Conservation (phyloP, 2,329 filamentous ascomycete genomes). For the Tolypocladium paradoxum region DNA sequence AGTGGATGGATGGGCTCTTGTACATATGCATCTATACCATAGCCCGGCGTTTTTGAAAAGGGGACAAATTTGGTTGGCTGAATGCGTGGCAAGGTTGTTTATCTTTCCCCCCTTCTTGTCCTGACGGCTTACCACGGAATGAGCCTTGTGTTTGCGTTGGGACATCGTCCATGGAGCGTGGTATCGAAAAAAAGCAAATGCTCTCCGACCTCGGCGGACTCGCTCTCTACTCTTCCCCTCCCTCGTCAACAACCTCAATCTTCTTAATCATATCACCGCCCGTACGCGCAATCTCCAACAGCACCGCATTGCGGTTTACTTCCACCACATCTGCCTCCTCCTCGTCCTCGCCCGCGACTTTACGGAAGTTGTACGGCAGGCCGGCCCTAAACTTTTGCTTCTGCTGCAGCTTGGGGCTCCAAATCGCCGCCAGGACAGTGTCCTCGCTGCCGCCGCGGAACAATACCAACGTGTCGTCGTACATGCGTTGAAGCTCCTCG, state of each 20-base stretch:
- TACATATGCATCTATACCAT: conserved; percentile 27
- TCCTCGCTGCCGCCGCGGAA: conserved; percentile 62
- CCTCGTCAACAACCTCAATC: conserved; percentile 39
- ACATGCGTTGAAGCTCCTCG: conserved; percentile 55
- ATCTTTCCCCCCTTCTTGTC: background rate
- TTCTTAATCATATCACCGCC: conserved; percentile 57
- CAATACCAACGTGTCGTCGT: conserved; percentile 62
- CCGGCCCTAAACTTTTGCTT: conserved; percentile 58
- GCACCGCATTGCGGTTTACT: conserved; percentile 55
- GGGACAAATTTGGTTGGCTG: conserved; percentile 4
- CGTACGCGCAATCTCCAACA: conserved; percentile 62
- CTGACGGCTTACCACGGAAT: background rate
- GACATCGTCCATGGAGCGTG: background rate
- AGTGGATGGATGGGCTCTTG: conserved; percentile 11
- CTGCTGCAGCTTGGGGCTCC: conserved; percentile 41
- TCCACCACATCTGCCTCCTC: conserved; percentile 40
- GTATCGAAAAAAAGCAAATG: background rate
- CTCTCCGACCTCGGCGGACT: background rate
- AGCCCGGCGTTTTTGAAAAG: conserved; percentile 20
- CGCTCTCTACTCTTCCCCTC: conserved; percentile 1
- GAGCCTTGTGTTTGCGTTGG: background rate
- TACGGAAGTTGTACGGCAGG: conserved; percentile 48
- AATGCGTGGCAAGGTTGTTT: conserved; percentile 1
- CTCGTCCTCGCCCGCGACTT: conserved; percentile 15
- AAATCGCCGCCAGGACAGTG: conserved; percentile 43